phyloP scores from a whole-genome alignment of 208 protist genomes.

The Trypanosoma mega region DNA sequence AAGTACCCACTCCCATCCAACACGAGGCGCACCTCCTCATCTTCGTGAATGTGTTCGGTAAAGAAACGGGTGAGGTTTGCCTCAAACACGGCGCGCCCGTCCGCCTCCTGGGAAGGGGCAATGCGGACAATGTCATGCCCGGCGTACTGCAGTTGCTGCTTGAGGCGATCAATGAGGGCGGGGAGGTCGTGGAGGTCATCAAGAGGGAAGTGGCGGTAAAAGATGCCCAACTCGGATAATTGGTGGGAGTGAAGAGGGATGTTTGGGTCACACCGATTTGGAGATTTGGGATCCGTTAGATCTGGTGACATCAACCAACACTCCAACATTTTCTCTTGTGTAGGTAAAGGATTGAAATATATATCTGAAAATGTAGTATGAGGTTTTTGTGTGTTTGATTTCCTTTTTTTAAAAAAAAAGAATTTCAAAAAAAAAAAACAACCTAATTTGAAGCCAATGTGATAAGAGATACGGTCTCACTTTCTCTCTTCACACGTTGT shows the following conservation, averaged over 20 bases:
- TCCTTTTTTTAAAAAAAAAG: conserved; percentile 4
- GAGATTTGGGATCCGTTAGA: conserved; percentile 41
- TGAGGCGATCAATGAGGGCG: conserved; percentile 31
- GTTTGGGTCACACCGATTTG: conserved; percentile 52
- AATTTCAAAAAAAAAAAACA: no score
- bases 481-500: background rate
- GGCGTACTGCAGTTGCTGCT: conserved; percentile 44
- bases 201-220: conserved; percentile 36
- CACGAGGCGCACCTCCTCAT: conserved; percentile 87
- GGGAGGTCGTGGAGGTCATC: conserved; percentile 24
- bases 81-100: conserved; percentile 44
- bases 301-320: conserved; percentile 56
- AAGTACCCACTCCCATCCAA: conserved; percentile 80
- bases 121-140: conserved; percentile 53
- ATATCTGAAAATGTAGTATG: no score
- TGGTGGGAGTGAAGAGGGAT: conserved; percentile 40
- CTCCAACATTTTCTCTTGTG: conserved; percentile 18
- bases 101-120: conserved; percentile 25
- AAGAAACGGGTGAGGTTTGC: conserved; percentile 58
- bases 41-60: conserved; percentile 83
- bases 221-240: conserved; percentile 38
- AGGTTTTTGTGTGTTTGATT: conserved; percentile 9
- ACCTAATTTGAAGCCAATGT: no score
- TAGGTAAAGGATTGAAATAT: no score
- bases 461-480: background rate